These are phyloP conservation scores for Candida arabinofermentans DNA, from an alignment of 805 yeast species.

Conservation along the genomic window DNA sequence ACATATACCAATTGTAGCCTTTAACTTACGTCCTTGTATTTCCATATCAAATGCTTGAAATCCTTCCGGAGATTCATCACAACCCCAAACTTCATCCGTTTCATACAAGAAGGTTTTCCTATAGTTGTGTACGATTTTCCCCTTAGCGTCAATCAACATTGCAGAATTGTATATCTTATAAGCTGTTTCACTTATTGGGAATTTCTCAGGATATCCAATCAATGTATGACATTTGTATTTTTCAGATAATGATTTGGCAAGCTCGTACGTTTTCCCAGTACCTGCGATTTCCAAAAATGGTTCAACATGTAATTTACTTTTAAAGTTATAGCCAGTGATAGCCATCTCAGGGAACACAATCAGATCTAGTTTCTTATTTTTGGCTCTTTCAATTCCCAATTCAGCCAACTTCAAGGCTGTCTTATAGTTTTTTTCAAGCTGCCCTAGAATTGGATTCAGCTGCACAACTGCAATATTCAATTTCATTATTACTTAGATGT, in stretches of 20 bases:
- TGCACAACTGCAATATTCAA: conserved; percentile 65
- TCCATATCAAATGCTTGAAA: conserved; percentile 49
- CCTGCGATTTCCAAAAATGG: conserved; percentile 53
- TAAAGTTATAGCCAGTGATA: conserved; percentile 77
- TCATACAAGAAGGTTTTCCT: conserved; percentile 73
- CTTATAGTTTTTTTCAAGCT: conserved; percentile 34
- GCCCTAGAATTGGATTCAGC: conserved; percentile 60
- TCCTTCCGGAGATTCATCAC: conserved; percentile 58
- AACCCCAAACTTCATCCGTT: conserved; percentile 80
- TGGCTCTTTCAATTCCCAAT: conserved; percentile 47
- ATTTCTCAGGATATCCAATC: conserved; percentile 76
- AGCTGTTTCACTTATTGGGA: conserved; percentile 3
- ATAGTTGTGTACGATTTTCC: conserved; percentile 60
- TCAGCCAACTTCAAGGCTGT: conserved; percentile 31
- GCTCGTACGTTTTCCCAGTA: conserved; percentile 38
- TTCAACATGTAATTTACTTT: conserved; percentile 38
- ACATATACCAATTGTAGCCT: conserved; percentile 75
- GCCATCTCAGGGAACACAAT: conserved; percentile 81
- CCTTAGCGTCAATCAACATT: conserved; percentile 54
- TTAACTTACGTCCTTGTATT: conserved; percentile 30
- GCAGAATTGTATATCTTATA: conserved; percentile 64
- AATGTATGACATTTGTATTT: conserved; percentile 59
- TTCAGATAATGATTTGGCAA: conserved; percentile 55
- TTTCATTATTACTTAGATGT: conserved; percentile 32
- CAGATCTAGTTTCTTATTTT: conserved; percentile 47